These are phyloP conservation scores for Talaromyces sp. DNA, from an alignment of 2,329 filamentous ascomycete genomes.

Conservation along the genomic window DNA sequence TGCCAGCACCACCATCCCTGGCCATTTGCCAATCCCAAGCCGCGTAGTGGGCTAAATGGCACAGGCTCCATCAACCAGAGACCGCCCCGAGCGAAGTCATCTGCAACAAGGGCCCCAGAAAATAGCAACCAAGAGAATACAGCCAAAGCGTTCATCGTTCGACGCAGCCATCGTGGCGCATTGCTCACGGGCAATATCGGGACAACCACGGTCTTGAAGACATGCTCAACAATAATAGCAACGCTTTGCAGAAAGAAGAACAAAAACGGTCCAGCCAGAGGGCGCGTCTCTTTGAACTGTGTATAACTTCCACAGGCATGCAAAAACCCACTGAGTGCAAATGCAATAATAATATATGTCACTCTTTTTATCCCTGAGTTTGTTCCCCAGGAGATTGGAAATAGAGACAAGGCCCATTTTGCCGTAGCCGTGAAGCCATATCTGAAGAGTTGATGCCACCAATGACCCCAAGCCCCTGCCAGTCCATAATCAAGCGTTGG, in stretches of 20 bases:
- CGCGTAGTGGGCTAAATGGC: conserved; percentile 72
- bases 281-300: conserved; percentile 61
- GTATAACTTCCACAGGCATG: conserved; percentile 73
- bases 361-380: conserved; percentile 22
- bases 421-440: conserved; percentile 51
- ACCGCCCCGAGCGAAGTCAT: conserved; percentile 75
- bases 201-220: conserved; percentile 41
- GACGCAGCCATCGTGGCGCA: conserved; percentile 52
- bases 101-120: conserved; percentile 67
- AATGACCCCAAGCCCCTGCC: conserved; percentile 78
- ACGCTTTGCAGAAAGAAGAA: conserved; percentile 75
- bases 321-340: conserved; percentile 49
- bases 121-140: conserved; percentile 68
- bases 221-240: conserved; percentile 65
- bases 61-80: conserved; percentile 82
- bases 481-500: conserved; percentile 65
- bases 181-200: conserved; percentile 33
- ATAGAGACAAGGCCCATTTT: conserved; percentile 42
- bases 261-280: conserved; percentile 54
- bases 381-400: conserved; percentile 22
- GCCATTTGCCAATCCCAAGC: conserved; percentile 63
- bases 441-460: conserved; percentile 92
- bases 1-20: conserved; percentile 72
- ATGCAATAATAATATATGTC: conserved; percentile 33
- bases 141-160: conserved; percentile 63